Conservation (phyloP, 106 monocot genomes). For the Acanthochlamys bracteata region DNA sequence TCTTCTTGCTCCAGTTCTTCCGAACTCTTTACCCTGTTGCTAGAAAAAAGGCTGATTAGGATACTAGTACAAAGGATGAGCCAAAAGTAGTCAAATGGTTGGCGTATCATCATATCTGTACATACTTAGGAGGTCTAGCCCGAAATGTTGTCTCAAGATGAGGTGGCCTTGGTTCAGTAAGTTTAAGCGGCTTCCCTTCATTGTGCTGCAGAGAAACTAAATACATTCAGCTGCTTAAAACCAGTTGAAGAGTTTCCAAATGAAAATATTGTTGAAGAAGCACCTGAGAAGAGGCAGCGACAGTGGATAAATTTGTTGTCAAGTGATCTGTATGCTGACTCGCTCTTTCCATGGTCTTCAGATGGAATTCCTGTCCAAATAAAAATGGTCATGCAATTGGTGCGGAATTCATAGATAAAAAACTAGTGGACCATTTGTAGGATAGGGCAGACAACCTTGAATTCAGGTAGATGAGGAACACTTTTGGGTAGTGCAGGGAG, state of each 20-base stretch:
- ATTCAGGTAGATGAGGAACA: slow-evolving; percentile 45
- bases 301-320: slow-evolving; percentile 31
- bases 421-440: not conserved
- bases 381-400: not conserved
- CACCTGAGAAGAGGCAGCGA: slow-evolving; percentile 37
- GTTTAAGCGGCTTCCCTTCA: slow-evolving; percentile 39
- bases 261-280: not conserved
- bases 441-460: slow-evolving; percentile 34
- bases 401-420: not conserved
- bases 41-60: not conserved
- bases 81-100: no score
- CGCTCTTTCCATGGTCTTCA: slow-evolving; percentile 86
- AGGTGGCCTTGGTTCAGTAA: slow-evolving; percentile 73
- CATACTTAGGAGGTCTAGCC: slow-evolving; percentile 67
- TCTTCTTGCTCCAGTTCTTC: slow-evolving; percentile 75
- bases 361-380: slow-evolving; percentile 55
- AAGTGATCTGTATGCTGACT: slow-evolving; percentile 41
- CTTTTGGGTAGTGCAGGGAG: slow-evolving; percentile 42
- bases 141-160: slow-evolving; percentile 64
- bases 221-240: not conserved
- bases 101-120: no score
- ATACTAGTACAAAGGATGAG: no score
- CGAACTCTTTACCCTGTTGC: slow-evolving; percentile 63
- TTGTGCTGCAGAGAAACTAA: slow-evolving; percentile 27
- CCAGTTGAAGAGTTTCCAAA: not conserved